Evolutionary conservation across 2,329 filamentous ascomycete species (phyloP).

Genomic region (Bisporella sp.): DNA sequence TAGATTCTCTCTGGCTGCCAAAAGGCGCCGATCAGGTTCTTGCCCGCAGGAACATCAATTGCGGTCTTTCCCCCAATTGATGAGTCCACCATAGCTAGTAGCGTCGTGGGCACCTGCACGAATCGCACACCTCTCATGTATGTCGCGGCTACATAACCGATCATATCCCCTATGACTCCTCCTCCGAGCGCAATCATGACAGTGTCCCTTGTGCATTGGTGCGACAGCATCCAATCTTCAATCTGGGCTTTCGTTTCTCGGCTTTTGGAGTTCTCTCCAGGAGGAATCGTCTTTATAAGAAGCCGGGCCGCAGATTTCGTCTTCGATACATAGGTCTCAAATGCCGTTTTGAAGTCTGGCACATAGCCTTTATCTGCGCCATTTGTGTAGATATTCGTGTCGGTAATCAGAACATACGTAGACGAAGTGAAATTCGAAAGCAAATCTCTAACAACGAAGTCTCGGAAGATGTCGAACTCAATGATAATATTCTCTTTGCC

Average conservation of each 20-base stretch:
- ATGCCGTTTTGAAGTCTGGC: slow-evolving; percentile 63
- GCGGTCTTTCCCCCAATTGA: slow-evolving; percentile 98
- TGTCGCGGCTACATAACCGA: slow-evolving; percentile 93
- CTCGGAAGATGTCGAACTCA: slow-evolving; percentile 83
- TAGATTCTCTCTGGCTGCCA: slow-evolving; percentile 95
- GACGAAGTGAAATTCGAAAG: slow-evolving; percentile 71
- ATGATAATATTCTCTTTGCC: slow-evolving; percentile 87
- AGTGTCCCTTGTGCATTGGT: slow-evolving; percentile 90
- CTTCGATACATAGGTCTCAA: slow-evolving; percentile 39
- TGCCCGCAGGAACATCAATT: slow-evolving; percentile 91
- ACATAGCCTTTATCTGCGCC: slow-evolving; percentile 48
- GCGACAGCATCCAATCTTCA: slow-evolving; percentile 92
- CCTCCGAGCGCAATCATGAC: slow-evolving; percentile 92
- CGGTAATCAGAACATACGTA: slow-evolving; percentile 93
- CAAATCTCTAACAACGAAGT: slow-evolving; percentile 75
- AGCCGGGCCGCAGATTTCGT: slow-evolving; percentile 52
- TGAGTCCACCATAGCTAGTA: slow-evolving; percentile 96
- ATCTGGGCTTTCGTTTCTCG: slow-evolving; percentile 90
- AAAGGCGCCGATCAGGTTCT: slow-evolving; percentile 92
- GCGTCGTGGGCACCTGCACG: slow-evolving; percentile 90
- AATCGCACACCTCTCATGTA: slow-evolving; percentile 98
- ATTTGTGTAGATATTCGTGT: slow-evolving; percentile 78
- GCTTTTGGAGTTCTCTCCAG: slow-evolving; percentile 90
- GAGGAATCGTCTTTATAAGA: slow-evolving; percentile 78
- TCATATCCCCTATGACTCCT: slow-evolving; percentile 96